phyloP scores from a whole-genome alignment of 2,329 filamentous ascomycete genomes.

The Epichloe sibirici region DNA sequence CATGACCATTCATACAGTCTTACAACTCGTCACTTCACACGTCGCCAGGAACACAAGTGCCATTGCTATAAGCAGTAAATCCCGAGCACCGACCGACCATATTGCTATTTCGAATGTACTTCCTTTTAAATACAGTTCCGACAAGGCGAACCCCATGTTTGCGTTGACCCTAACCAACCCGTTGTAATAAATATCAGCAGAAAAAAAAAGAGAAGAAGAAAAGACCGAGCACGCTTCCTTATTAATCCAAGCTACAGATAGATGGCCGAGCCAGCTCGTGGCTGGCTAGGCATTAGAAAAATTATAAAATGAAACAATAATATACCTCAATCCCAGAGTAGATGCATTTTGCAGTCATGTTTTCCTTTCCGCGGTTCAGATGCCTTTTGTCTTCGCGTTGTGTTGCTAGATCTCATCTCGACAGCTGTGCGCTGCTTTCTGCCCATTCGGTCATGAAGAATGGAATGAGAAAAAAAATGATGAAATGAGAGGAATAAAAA shows the following conservation, averaged over 20 bases:
- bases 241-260: background rate
- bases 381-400: background rate
- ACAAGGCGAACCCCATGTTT: background rate
- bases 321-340: background rate
- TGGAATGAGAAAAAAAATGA: background rate
- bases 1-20: too few species aligned
- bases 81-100: background rate
- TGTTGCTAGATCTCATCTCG: background rate
- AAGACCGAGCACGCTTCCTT: background rate
- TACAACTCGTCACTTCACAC: too few species aligned
- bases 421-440: background rate
- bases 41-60: background rate
- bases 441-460: background rate
- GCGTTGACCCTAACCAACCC: background rate
- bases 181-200: background rate
- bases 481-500: too few species aligned
- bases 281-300: background rate
- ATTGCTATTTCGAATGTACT: background rate
- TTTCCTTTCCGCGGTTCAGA: background rate
- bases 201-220: background rate
- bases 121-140: background rate
- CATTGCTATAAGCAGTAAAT: background rate
- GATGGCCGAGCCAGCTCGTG: background rate
- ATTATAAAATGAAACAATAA: background rate
- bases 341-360: background rate